Percentiles rank a stretch among this genome's conserved stretches.
phyloP scores from a whole-genome alignment of 2,329 filamentous ascomycete species.

The Talaromyces funiculosus region DNA sequence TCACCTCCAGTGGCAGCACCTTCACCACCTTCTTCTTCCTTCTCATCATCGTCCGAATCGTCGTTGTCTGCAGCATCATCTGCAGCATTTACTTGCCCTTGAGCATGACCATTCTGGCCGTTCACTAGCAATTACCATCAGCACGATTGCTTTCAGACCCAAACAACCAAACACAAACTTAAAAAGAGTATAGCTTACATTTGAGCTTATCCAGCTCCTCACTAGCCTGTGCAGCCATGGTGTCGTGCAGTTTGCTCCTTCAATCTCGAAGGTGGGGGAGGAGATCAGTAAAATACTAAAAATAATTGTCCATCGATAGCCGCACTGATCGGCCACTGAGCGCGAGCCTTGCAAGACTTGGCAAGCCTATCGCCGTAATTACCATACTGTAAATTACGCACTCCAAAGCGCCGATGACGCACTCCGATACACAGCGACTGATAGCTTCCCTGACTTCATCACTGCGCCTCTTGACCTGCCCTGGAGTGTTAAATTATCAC shows the following conservation, averaged over 20 bases:
- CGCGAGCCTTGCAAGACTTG: too few relatives aligned
- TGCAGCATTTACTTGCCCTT: constrained; percentile 29
- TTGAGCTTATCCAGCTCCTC: constrained; percentile 38
- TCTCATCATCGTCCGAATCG: constrained; percentile 52
- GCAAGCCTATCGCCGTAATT: constrained; percentile 4
- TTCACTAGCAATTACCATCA: constrained; percentile 28
- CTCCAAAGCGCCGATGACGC: not conserved
- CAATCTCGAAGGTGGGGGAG: constrained; percentile 13
- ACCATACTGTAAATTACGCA: constrained; percentile 2
- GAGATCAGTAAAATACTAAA: constrained; percentile 4
- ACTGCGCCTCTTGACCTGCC: not conserved
- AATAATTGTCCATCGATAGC: constrained; percentile 5
- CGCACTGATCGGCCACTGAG: not conserved
- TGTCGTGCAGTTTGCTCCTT: constrained; percentile 17
- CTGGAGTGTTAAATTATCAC: not conserved
- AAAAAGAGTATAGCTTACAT: constrained; percentile 21
- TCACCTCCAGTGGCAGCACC: constrained; percentile 33
- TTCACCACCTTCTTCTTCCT: constrained; percentile 43
- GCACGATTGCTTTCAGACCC: not conserved
- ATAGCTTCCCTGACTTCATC: constrained; percentile 4
- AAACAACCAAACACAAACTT: not conserved
- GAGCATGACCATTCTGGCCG: constrained; percentile 33
- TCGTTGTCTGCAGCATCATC: constrained; percentile 48
- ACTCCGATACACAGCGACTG: not conserved
- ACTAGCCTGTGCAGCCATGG: constrained; percentile 39